phyloP scores from a whole-genome alignment of 2,329 filamentous ascomycete species.

The Colletotrichum graminicola region DNA sequence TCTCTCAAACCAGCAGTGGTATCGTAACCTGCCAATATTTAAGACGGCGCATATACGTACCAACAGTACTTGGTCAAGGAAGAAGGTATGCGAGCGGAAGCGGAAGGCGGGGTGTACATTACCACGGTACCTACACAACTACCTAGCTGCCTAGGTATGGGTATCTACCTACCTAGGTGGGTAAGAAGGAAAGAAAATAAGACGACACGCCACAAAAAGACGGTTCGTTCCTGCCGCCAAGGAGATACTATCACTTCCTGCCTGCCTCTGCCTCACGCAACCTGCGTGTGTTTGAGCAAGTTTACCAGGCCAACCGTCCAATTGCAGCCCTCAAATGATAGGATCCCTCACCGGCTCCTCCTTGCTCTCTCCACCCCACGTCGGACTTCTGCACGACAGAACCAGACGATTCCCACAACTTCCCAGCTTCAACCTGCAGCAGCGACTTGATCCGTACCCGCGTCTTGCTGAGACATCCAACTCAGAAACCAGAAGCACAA shows the following conservation, averaged over 20 bases:
- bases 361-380: background rate
- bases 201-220: too few species aligned
- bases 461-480: slow-evolving; percentile 1
- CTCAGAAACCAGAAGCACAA: background rate
- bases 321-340: background rate
- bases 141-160: too few species aligned
- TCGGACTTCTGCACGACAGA: slow-evolving; percentile 19
- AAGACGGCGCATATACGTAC: background rate
- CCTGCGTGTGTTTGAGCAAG: slow-evolving; percentile 46
- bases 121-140: too few species aligned
- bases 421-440: slow-evolving; percentile 1
- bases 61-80: background rate
- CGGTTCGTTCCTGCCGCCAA: slow-evolving; percentile 21
- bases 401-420: background rate
- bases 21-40: background rate
- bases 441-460: background rate
- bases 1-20: too few species aligned
- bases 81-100: background rate
- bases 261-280: slow-evolving; percentile 17
- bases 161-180: too few species aligned
- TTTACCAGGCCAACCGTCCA: slow-evolving; percentile 33
- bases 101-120: background rate
- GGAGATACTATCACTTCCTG: slow-evolving; percentile 32
- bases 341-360: background rate
- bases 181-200: background rate